Evolutionary conservation across 2,329 filamentous ascomycete genomes (phyloP).

Genomic region (Furcasterigmium sp.): DNA sequence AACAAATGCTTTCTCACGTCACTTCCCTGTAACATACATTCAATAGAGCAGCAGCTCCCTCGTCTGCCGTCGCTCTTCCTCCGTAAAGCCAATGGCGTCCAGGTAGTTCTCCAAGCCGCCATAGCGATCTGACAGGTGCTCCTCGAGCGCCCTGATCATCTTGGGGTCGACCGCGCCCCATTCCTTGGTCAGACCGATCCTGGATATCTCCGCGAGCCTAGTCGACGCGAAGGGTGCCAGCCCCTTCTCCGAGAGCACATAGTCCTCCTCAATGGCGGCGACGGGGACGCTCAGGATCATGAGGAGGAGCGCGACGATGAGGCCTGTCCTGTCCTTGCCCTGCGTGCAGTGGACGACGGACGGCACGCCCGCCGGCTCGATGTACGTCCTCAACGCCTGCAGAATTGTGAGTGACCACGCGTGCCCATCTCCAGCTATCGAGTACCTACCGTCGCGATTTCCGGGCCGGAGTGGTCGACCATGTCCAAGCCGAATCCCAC

Average conservation of each 20-base stretch:
- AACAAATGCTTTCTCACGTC: too few relatives aligned
- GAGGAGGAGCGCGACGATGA: slow-evolving; percentile 64
- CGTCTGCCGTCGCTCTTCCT: slow-evolving; percentile 33
- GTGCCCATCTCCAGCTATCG: not conserved
- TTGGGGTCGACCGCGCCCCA: slow-evolving; percentile 63
- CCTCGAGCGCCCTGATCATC: slow-evolving; percentile 55
- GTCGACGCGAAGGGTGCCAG: slow-evolving; percentile 57
- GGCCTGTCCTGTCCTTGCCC: slow-evolving; percentile 79
- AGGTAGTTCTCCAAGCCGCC: slow-evolving; percentile 65
- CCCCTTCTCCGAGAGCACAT: slow-evolving; percentile 56
- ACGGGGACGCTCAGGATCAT: slow-evolving; percentile 55
- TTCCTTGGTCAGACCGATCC: slow-evolving; percentile 67
- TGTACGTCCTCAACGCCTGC: slow-evolving; percentile 42
- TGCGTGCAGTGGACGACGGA: slow-evolving; percentile 79
- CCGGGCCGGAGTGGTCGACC: slow-evolving; percentile 59
- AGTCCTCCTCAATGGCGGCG: slow-evolving; percentile 64
- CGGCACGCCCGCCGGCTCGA: slow-evolving; percentile 49
- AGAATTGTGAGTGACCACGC: not conserved
- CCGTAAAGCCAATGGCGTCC: slow-evolving; percentile 52
- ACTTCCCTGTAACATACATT: too few relatives aligned
- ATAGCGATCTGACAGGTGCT: slow-evolving; percentile 55
- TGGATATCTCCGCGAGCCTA: slow-evolving; percentile 61
- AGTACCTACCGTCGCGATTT: slow-evolving; percentile 43
- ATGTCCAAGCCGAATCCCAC: slow-evolving; percentile 65
- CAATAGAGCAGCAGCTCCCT: slow-evolving; percentile 37